A percentile compares a stretch with the other conserved stretches of the same genome.
These are phyloP conservation scores for Cochlearia excelsa DNA, from an alignment of 345 rosid genomes.

Conservation along the genomic window DNA sequence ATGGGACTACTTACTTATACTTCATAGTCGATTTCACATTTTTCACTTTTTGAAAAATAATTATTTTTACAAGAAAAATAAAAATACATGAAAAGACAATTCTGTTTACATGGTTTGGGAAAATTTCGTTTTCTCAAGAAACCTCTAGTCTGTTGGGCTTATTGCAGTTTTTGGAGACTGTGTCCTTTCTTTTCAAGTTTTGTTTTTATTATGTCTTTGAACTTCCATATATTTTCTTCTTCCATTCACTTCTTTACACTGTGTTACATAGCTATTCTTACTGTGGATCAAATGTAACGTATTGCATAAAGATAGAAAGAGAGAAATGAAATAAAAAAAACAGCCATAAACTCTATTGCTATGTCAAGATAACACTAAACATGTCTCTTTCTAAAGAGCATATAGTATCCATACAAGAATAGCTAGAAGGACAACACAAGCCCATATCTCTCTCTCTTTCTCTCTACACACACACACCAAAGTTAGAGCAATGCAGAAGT, in stretches of 20 bases:
- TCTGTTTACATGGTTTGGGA: slow-evolving; percentile 26
- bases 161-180: slow-evolving; percentile 27
- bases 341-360: neutral
- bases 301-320: too few relatives aligned
- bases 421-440: slow-evolving; percentile 26
- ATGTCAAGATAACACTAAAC: slow-evolving; percentile 13
- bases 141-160: slow-evolving; percentile 28
- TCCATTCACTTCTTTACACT: slow-evolving; percentile 4
- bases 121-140: slow-evolving; percentile 31
- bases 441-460: slow-evolving; percentile 22
- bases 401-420: slow-evolving; percentile 18
- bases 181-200: slow-evolving; percentile 13
- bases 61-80: neutral
- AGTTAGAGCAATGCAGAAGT: slow-evolving; percentile 8
- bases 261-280: neutral
- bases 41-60: neutral
- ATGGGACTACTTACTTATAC: slow-evolving; percentile 20
- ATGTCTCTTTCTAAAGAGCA: slow-evolving; percentile 20
- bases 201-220: slow-evolving; percentile 32
- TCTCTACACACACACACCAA: slow-evolving; percentile 15
- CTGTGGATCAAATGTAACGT: too few relatives aligned
- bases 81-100: slow-evolving; percentile 1
- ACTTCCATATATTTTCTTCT: neutral
- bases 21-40: slow-evolving; percentile 17
- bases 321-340: too few relatives aligned